Evolutionary conservation across 805 yeast species (phyloP).

Genomic region (Grigorovia transvaalensis): DNA sequence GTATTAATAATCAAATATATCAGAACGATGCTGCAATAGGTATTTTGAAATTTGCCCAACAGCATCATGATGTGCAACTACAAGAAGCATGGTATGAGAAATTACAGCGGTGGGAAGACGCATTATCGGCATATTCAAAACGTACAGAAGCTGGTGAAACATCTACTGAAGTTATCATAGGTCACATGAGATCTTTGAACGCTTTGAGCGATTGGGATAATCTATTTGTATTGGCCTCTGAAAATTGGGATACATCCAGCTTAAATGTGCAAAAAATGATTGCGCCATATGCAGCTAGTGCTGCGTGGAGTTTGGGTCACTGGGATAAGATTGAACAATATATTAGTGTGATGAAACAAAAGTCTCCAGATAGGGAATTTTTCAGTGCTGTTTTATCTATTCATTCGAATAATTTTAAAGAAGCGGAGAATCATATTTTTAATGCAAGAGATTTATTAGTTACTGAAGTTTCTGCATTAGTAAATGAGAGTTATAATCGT

Average conservation of each 20-base stretch:
- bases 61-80: slow-evolving; percentile 75
- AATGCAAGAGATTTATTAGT: slow-evolving; percentile 81
- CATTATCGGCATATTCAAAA: slow-evolving; percentile 74
- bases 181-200: slow-evolving; percentile 92
- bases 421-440: slow-evolving; percentile 64
- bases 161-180: slow-evolving; percentile 80
- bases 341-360: slow-evolving; percentile 77
- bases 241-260: slow-evolving; percentile 67
- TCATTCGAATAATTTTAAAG: slow-evolving; percentile 74
- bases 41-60: slow-evolving; percentile 81
- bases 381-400: slow-evolving; percentile 79
- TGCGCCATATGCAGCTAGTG: slow-evolving; percentile 95
- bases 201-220: slow-evolving; percentile 97
- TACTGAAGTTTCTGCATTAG: slow-evolving; percentile 86
- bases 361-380: slow-evolving; percentile 88
- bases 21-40: slow-evolving; percentile 97
- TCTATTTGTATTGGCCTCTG: slow-evolving; percentile 70
- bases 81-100: slow-evolving; percentile 97
- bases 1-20: slow-evolving; percentile 85
- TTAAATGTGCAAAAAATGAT: slow-evolving; percentile 66
- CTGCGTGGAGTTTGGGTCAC: slow-evolving; percentile 94
- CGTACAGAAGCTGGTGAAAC: slow-evolving; percentile 45
- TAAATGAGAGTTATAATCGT: slow-evolving; percentile 87
- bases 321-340: slow-evolving; percentile 94
- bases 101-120: slow-evolving; percentile 94